Evolutionary conservation across 192 early-diverging fungal genomes (phyloP), one percentile per base, ranked within the genome.

Genomic region (Helicostylum pulchrum): DNA sequence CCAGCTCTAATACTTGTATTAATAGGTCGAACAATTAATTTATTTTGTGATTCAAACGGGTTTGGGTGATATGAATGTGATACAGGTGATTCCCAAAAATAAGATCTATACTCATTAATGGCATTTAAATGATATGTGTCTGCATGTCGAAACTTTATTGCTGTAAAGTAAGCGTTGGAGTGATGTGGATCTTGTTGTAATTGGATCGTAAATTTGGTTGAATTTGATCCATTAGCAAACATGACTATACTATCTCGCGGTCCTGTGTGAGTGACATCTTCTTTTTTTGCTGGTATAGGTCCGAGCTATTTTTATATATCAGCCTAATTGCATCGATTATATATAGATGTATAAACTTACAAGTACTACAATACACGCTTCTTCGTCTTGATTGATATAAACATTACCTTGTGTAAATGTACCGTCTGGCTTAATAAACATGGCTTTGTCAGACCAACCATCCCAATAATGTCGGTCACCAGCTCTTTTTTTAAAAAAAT

Each of bases 71-170:
- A 73, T 14, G 43, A 44, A 47, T 68, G 71, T 4, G 58, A 49
- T 9, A 63, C 55, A 31, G 71, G 71, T 8, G 47, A 31, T 53
- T 68, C 54, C 65, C 66, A 73, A 53, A 67, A 73, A 34, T 73
- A 67, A 23, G 65, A 73, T 42, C 71, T 53, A 53, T 67, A 53
- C 32, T 73, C 71, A 17, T 59, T 45, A 11, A 42, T 53, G 45
- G 54, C 66, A 17, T 60, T 36, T 4, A 73, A 48, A 36, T 36
- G 36, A 57, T 73, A 73, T 19, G 47, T 53, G 47, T 73, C 71
- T 30, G 71, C 21, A 30, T 67, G 60, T 4, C 60, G 44, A 52
- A 73, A 73, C 14, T 64, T 43, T 2, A 67, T 62, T 20, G 71
- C 55, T 4, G 66, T 61, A 47, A 60, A 64, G 63, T 73, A 73